Conservation (phyloP, 164 flowering plant species). For the Vitis riparia region DNA sequence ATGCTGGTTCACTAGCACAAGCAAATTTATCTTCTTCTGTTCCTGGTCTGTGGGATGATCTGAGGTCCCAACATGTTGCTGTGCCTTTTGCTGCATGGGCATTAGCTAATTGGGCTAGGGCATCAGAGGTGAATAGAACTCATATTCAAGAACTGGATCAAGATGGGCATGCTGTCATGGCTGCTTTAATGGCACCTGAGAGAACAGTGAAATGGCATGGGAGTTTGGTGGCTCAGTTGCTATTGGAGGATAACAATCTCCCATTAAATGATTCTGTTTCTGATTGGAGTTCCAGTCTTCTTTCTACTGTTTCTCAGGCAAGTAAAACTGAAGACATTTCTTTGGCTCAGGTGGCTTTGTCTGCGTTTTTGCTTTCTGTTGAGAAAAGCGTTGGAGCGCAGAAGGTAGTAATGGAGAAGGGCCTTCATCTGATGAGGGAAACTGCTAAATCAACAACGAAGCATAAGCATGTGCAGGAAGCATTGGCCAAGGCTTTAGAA, state of each 20-base stretch:
- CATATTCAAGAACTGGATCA: constrained; percentile 89
- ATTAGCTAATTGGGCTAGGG: constrained; percentile 92
- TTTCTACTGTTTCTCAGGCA: constrained; percentile 79
- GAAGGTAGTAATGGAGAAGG: constrained; percentile 69
- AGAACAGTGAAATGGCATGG: constrained; percentile 99
- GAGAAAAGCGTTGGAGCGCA: constrained; percentile 68
- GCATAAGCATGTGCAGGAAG: constrained; percentile 69
- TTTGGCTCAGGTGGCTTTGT: constrained; percentile 74
- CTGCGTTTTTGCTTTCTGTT: constrained; percentile 82
- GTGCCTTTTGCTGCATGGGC: constrained; percentile 99
- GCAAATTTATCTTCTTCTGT: constrained; percentile 49
- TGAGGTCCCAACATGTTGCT: constrained; percentile 89
- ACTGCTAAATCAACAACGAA: constrained; percentile 56
- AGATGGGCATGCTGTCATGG: constrained; percentile 89
- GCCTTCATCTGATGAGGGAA: constrained; percentile 80
- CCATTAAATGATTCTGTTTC: constrained; percentile 80
- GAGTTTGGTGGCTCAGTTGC: constrained; percentile 78
- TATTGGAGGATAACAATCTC: constrained; percentile 72
- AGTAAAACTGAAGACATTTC: constrained; percentile 76
- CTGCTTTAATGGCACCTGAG: constrained; percentile 89
- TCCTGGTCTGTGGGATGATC: constrained; percentile 99
- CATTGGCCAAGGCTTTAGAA: constrained; percentile 77
- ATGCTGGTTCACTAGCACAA: constrained; percentile 26
- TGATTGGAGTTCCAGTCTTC: constrained; percentile 88
- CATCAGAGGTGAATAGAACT: constrained; percentile 74